A percentile compares a stretch with the other conserved stretches of the same genome.
Evolutionary conservation across 495 filamentous ascomycete species (phyloP).

Genomic region (Cryomyces antarcticus): DNA sequence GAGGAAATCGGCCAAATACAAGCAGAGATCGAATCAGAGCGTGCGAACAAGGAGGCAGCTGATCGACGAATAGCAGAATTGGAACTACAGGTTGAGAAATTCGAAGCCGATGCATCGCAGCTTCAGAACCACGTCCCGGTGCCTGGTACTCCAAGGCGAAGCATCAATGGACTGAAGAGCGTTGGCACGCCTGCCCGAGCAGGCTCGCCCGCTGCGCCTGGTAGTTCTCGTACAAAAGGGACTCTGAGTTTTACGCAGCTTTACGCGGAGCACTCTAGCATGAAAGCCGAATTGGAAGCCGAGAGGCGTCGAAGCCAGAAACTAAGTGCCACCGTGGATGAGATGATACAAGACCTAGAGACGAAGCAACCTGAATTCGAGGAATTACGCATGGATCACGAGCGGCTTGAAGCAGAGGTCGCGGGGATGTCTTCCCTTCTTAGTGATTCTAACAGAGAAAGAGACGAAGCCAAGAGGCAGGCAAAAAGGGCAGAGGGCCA

Average conservation of each 20-base stretch:
- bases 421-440: conserved; percentile 56
- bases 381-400: conserved; percentile 34
- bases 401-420: conserved; percentile 39
- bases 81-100: conserved; percentile 46
- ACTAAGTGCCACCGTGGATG: conserved; percentile 54
- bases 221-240: conserved; percentile 32
- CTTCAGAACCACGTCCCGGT: conserved; percentile 16
- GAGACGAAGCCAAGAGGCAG: conserved; percentile 35
- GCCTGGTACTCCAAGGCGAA: conserved; percentile 36
- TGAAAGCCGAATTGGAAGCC: conserved; percentile 35
- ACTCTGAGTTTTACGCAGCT: conserved; percentile 45
- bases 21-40: conserved; percentile 66
- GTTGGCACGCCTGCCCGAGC: conserved; percentile 31
- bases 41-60: conserved; percentile 43
- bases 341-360: conserved; percentile 48
- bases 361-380: conserved; percentile 38
- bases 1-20: conserved; percentile 59
- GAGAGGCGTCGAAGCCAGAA: conserved; percentile 53
- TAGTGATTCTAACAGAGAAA: conserved; percentile 32
- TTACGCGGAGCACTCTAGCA: conserved; percentile 41
- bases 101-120: conserved; percentile 29
- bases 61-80: conserved; percentile 55
- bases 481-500: conserved; percentile 54
- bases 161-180: conserved; percentile 28
- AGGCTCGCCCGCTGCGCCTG: conserved; percentile 32